Evolutionary conservation across 768 basidiomycete species (phyloP), one percentile per base, ranked within the genome.

Genomic region (Mycena olivaceomarginata): DNA sequence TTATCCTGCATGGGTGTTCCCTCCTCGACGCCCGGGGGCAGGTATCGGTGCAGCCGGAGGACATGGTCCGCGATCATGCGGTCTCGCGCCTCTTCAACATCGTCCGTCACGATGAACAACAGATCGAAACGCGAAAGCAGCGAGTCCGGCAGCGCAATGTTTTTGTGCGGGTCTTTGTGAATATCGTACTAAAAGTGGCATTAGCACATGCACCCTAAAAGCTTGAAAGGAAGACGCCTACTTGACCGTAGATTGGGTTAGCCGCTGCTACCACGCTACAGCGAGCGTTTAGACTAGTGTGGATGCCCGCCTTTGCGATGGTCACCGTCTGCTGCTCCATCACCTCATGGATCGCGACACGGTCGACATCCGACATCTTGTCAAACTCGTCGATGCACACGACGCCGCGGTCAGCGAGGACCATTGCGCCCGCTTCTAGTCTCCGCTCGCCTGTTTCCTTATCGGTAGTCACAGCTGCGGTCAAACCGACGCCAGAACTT

Each of bases 311-410:
- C 83, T 99, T 99, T 64, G 98, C 98, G 79, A 99, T 99, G 11
- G 98, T 99, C 63, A 99, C 98, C 0, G 98, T 99, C 84, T 99
- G 98, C 85, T 99, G 98, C 84, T 99, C 98, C 98, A 99, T 99
- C 83, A 99, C 98, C 92, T 99, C 98, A 87, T 99, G 98, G 82
- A 99, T 99, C 45, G 98, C 98, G 22, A 99, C 98, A 80, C 98
- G 93, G 87, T 99, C 98, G 79, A 99, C 91, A 83, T 99, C 98
- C 39, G 97, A 98, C 98, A 99, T 99, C 85, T 99, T 99, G 91
- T 99, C 98, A 82, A 99, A 99, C 86, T 99, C 98, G 86, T 99
- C 98, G 81, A 99, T 99, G 85, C 98, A 99, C 60, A 99, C 98
- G 25, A 99, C 97, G 20, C 98, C 98, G 80, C 98, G 94, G 86